Evolutionary conservation across 495 filamentous ascomycete genomes (phyloP), one percentile per base, ranked within the genome.

Genomic region (Thermothielavioides terrestris): DNA sequence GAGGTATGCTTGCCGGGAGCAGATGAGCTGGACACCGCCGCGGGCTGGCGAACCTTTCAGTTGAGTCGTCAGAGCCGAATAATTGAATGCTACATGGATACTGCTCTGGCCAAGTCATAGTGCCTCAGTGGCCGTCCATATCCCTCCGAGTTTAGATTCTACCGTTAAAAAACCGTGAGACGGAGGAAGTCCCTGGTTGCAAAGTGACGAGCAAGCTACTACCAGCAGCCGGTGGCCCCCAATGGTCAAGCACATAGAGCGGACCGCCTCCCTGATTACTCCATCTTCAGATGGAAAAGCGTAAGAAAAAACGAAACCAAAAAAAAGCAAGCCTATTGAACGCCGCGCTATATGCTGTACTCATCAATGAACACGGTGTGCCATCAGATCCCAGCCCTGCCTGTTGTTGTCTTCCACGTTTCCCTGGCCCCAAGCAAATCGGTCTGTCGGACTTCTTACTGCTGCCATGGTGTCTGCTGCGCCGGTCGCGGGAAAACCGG

Each of bases 401-500:
- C 22, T 21, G 11, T 27, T 21, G 4, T 41, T 15, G 18, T 10
- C 7, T 2, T 22, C 23, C 28, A 20, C n/a, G 23, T 17, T 17
- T 36, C 12, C 8, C 20, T 35, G 1, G 14, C 31, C 12, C 12
- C 1, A 40, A 1, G 12, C n/a, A 14, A 2, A 18, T 6, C 31
- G 1, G 9, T 12, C 14, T 6, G 15, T 9, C 15, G n/a, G 12
- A 9, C 22, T 12, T 17, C 28, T 59, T 36, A 76, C 52, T 76
- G 71, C 57, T 77, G 73, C 76, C 76, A 78, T 14, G 72, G 66
- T 21, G 71, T 73, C 55, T 78, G 76, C 40, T 69, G 62, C 23
- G 70, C 82, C 9, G 86, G 88, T 54, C 92, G 72, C 2, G 92
- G 92, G 59, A 98, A 98, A 7, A 97, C 75, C 0, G 86, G 85